These are phyloP conservation scores for Melastoma candidum DNA, from an alignment of 441 rosid genomes.

Conservation along the genomic window DNA sequence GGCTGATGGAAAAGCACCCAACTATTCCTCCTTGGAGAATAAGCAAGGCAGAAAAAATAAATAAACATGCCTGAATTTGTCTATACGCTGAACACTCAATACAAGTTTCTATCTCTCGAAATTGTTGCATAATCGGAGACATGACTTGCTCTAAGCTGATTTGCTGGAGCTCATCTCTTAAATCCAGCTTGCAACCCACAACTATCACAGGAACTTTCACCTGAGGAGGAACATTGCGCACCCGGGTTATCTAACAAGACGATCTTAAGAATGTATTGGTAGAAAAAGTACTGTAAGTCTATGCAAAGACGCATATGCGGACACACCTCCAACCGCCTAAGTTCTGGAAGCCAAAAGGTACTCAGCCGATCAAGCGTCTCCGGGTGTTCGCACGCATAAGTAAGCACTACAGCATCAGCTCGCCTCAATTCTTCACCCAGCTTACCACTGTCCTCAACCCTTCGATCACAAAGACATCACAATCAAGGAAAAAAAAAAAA, in stretches of 20 bases:
- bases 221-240: slow-evolving; percentile 27
- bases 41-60: neutral
- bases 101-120: slow-evolving; percentile 74
- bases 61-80: slow-evolving; percentile 65
- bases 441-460: slow-evolving; percentile 51
- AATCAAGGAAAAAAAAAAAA: neutral
- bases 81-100: slow-evolving; percentile 63
- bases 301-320: neutral
- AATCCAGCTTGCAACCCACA: slow-evolving; percentile 68
- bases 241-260: neutral
- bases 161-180: slow-evolving; percentile 61
- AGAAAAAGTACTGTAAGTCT: neutral
- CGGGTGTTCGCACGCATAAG: slow-evolving; percentile 63
- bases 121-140: slow-evolving; percentile 74
- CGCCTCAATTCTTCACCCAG: slow-evolving; percentile 55
- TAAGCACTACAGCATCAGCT: slow-evolving; percentile 81
- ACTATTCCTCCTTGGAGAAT: no score
- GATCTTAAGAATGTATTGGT: neutral
- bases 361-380: slow-evolving; percentile 57
- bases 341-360: slow-evolving; percentile 78
- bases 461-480: neutral
- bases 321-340: slow-evolving; percentile 50
- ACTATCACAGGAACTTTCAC: slow-evolving; percentile 74
- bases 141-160: slow-evolving; percentile 54
- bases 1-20: no score